Conservation (phyloP, 2,329 filamentous ascomycete species). For the Ceratocystis huliohia region DNA sequence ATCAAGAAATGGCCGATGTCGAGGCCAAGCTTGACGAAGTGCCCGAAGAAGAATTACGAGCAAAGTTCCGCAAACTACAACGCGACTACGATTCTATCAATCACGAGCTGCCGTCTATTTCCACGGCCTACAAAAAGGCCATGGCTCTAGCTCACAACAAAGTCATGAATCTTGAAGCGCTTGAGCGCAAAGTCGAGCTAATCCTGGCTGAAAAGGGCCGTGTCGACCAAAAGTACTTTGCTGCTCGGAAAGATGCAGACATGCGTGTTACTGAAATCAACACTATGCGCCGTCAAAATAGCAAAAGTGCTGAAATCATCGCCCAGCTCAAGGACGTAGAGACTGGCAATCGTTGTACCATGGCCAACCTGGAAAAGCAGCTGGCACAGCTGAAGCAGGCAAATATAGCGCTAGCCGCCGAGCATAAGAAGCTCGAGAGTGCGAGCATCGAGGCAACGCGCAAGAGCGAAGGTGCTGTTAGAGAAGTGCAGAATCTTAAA, state of each 20-base stretch:
- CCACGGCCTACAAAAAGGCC: conserved; percentile 81
- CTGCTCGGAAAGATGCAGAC: conserved; percentile 87
- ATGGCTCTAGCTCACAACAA: conserved; percentile 77
- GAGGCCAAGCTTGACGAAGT: conserved; percentile 44
- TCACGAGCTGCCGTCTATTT: conserved; percentile 77
- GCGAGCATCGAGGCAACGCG: conserved; percentile 57
- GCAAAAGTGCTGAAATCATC: conserved; percentile 87
- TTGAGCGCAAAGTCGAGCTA: conserved; percentile 66
- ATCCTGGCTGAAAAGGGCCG: conserved; percentile 83
- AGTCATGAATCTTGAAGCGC: conserved; percentile 57
- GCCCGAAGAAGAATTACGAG: conserved; percentile 56
- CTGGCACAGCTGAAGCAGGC: conserved; percentile 69
- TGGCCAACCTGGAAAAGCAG: conserved; percentile 84
- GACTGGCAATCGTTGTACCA: conserved; percentile 57
- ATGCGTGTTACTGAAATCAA: conserved; percentile 69
- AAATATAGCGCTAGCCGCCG: conserved; percentile 54
- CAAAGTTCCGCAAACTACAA: conserved; percentile 61
- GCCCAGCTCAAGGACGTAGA: conserved; percentile 86
- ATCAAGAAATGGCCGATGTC: conserved; percentile 32
- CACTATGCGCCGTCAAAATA: conserved; percentile 66
- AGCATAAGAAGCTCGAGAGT: conserved; percentile 64
- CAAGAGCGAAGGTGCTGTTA: conserved; percentile 56
- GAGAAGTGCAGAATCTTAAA: conserved; percentile 65
- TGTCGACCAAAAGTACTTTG: conserved; percentile 96
- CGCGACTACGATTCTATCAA: conserved; percentile 74